Percentiles rank a stretch among this genome's conserved stretches.
phyloP scores from a whole-genome alignment of 441 rosid species.

The Capsella rubella region DNA sequence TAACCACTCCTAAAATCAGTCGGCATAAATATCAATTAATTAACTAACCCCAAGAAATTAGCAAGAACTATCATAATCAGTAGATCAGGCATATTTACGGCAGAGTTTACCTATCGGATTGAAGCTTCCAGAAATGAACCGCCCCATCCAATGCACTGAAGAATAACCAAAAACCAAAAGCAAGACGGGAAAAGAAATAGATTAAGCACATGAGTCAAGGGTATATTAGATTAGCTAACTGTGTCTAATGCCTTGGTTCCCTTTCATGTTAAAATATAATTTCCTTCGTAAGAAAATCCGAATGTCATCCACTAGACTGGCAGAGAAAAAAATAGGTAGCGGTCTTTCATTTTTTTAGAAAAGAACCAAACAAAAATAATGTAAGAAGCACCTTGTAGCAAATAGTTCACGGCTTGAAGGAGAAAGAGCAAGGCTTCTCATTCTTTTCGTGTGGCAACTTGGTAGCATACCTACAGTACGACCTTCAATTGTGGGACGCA shows the following conservation, averaged over 20 bases:
- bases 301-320: neutral
- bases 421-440: conserved; percentile 81
- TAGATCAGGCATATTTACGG: conserved; percentile 10
- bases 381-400: conserved; percentile 69
- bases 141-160: conserved; percentile 88
- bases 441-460: conserved; percentile 91
- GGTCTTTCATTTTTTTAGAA: neutral
- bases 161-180: conserved; percentile 37
- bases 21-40: neutral
- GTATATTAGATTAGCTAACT: neutral
- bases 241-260: neutral
- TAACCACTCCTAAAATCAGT: neutral
- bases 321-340: conserved; percentile 4
- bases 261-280: conserved; percentile 21
- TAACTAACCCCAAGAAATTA: conserved; percentile 2
- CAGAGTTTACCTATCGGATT: conserved; percentile 68
- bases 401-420: conserved; percentile 79
- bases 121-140: conserved; percentile 87
- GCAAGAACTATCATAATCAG: conserved; percentile 6
- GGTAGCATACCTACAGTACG: conserved; percentile 64
- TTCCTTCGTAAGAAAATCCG: conserved; percentile 12
- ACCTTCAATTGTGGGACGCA: conserved; percentile 60
- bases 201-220: conserved; percentile 20
- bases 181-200: conserved; percentile 31
- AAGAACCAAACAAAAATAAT: conserved; percentile 1